Percentiles rank a stretch among this genome's conserved stretches.
Conservation (phyloP, 192 early-diverging fungal species). For the Linderina pennispora region DNA sequence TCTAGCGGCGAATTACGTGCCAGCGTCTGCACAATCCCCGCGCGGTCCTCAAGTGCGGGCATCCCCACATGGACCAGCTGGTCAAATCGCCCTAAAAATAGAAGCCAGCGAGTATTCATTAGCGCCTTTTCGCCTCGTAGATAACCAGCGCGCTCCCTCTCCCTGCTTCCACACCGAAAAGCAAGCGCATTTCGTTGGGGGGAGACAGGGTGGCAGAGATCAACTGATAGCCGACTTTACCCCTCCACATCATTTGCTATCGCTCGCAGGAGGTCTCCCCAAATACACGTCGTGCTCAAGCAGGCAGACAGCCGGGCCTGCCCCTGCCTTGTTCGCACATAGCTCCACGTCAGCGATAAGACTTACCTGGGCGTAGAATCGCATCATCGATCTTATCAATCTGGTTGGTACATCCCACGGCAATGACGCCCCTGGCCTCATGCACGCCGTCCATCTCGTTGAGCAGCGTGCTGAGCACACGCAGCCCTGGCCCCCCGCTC, state of each 20-base stretch:
- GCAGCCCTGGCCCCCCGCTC: conserved; percentile 76
- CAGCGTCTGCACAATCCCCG: conserved; percentile 63
- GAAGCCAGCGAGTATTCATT: too few relatives aligned
- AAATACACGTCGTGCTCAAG: too few relatives aligned
- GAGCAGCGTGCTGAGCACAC: conserved; percentile 85
- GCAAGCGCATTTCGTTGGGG: too few relatives aligned
- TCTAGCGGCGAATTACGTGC: conserved; percentile 54
- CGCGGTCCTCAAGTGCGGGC: conserved; percentile 53
- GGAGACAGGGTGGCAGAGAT: too few relatives aligned
- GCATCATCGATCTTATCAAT: conserved; percentile 85
- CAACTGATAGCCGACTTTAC: too few relatives aligned
- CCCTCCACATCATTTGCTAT: too few relatives aligned
- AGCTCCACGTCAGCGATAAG: too few relatives aligned
- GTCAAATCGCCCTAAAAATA: conserved; percentile 72
- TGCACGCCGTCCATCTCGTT: conserved; percentile 99
- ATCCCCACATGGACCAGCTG: conserved; percentile 68
- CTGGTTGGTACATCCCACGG: conserved; percentile 90
- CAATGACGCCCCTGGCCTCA: conserved; percentile 70
- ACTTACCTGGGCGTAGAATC: conserved; percentile 62
- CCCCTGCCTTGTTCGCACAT: too few relatives aligned
- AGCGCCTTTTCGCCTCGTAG: too few relatives aligned
- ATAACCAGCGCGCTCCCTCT: not conserved
- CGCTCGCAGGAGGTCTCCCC: too few relatives aligned
- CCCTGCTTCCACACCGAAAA: too few relatives aligned
- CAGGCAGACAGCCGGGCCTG: too few relatives aligned